Evolutionary conservation across 495 filamentous ascomycete genomes (phyloP), one percentile per base, ranked within the genome.

Genomic region (Gamarada debralockiae): DNA sequence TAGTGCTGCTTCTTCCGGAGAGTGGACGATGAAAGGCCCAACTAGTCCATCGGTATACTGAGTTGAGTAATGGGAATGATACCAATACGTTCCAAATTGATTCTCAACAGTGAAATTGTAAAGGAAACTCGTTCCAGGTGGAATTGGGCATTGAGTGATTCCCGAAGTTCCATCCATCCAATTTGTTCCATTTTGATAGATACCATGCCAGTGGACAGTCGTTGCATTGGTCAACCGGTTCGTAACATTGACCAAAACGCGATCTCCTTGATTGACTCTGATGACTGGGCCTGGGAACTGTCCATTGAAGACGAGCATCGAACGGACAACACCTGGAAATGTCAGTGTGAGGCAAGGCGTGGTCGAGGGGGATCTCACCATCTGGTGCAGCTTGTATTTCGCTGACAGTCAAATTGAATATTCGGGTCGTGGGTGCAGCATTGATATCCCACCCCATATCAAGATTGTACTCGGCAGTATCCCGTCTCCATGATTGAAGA

Each of bases 21-120:
- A 85, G 47, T 90, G 79, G 40, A 91, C 70, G 37, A 91, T 80
- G 36, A 92, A 65, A 0, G 86, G 78, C 0, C 79, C 78, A 59
- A 77, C 70, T 9, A 82, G 67, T n/a, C 79, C 79, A 59, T 79
- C 74, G 0, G 64, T 50, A 17, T 43, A 43, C 40, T 43, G 40
- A 15, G 40, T 43, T 23, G 63, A 63, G 10, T 72, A 67, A 53
- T 86, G 84, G 25, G 76, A 84, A 64, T 92, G 87, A 59, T 91
- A 92, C 89, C 89, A 92, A 67, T 89, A 91, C 0, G 83, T 85
- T 27, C 84, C 84, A 22, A 72, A 74, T 55, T 86, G 81, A 44
- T 81, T 18, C 57, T 73, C 61, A 62, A 90, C 83, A 4, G 65
- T 73, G 54, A 77, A 77, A 51, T 76, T 65, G 49, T 75, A 74